Evolutionary conservation across 108 stramenopile genomes (phyloP), one percentile per base, ranked within the genome.

Genomic region (Epipyxis sp.): DNA sequence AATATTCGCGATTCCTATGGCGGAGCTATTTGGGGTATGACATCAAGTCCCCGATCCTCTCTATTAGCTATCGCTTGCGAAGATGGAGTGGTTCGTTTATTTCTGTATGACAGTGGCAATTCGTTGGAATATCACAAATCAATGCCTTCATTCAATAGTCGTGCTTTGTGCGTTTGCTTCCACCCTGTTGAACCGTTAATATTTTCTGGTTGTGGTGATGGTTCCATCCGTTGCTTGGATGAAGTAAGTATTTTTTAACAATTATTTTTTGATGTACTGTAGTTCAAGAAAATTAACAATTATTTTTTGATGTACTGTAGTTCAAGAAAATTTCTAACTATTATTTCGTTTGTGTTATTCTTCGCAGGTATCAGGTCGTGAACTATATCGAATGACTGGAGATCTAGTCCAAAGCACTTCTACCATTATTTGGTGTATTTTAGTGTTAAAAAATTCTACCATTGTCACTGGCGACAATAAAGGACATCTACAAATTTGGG

Each of bases 401-500:
- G 94, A 95, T 77, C 86, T 81, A 62, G 65, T 77, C 20, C 90
- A 91, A 59, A 85, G 91, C 29, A 87, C 86, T 44, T 76, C 91
- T 25, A 92, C 94, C 27, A 82, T 88, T 78, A 90, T 95, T 32
- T 97, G 96, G 96, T 87, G 91, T 2, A 71, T 97, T 50, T 59
- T 86, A 44, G 87, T 84, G 0, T 83, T 97, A 10, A 41, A 82
- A 1, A 81, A 86, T 29, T 90, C 90, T 0, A 94, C 94, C 1
- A 81, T 97, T 29, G 83, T 94, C 41, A 90, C 92, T 1, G 94
- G 92, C 32, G 94, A 94, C 78, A 94, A 93, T 0, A 77, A 91
- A 35, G 96, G 94, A 25, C 85, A 93, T 57, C 86, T 97, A 2
- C 94, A 94, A 62, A 82, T 95, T 40, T 97, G 93, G 94, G 94